phyloP scores from a whole-genome alignment of 345 rosid genomes.

The Camelina laxa region DNA sequence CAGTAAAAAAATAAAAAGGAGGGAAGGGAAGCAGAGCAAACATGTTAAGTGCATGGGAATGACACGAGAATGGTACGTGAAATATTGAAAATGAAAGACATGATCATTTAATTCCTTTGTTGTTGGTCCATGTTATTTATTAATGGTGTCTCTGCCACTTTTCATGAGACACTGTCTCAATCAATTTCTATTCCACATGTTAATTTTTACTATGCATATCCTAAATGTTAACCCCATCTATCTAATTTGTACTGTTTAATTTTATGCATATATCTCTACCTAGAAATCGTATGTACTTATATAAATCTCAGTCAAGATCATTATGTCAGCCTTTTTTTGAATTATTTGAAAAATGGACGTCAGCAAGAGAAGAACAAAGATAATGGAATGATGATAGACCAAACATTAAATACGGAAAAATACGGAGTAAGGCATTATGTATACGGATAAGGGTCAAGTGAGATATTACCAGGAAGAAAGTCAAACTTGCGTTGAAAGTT shows the following conservation, averaged over 20 bases:
- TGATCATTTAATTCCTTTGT: constrained; percentile 45
- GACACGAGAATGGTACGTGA: constrained; percentile 46
- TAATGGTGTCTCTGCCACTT: constrained; percentile 43
- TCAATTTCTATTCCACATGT: constrained; percentile 38
- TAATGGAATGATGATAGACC: neutral
- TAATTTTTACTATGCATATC: constrained; percentile 27
- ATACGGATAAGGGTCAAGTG: constrained; percentile 29
- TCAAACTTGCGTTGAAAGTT: neutral
- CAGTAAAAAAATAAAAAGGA: constrained; percentile 31
- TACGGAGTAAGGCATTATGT: constrained; percentile 10
- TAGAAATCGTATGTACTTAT: neutral
- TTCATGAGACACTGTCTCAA: constrained; percentile 41
- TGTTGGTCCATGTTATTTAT: constrained; percentile 37
- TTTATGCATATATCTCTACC: neutral
- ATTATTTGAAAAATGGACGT: neutral
- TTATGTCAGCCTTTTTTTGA: neutral
- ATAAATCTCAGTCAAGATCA: neutral
- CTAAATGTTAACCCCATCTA: neutral
- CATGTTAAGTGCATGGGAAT: constrained; percentile 47
- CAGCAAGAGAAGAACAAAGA: neutral
- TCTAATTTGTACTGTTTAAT: constrained; percentile 18
- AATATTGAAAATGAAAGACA: constrained; percentile 36
- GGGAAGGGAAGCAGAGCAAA: constrained; percentile 39
- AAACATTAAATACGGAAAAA: neutral
- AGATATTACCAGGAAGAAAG: constrained; percentile 15